Base-by-base conservation (phyloP, 176 grass and related monocot genomes). In the Eleusine indica region DNA sequence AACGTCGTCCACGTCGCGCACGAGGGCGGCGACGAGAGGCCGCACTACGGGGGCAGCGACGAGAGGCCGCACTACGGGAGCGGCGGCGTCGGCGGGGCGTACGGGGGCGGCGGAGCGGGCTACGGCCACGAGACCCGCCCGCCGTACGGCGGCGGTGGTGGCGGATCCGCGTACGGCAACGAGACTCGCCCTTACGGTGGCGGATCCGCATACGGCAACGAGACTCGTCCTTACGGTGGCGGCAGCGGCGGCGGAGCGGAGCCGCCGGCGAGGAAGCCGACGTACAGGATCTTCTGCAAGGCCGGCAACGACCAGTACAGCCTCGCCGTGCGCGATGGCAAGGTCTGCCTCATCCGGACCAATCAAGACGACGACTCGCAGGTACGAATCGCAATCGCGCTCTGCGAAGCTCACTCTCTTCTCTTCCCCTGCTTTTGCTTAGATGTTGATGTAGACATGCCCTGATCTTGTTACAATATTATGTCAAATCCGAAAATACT, bases 211-310 rank as follows among this genome's bases (percentile, higher is more conserved):
- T 89, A 71, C 65, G 87, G 56, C 66, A 6, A 67, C 56, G 83
- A 86, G 28, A 22, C 44, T 18, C 76, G 47, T 64, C 71, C 76
- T 4, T 78, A 91, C 89, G 83, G 32, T 35, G 32, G 82, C 72
- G 83, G 83, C 1, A 60, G 74, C 1, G 49, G 38, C 6, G 68
- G 74, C 3, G 49, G 38, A 10, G 75, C 63, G 1, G 61, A 29
- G 25, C 39, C 82, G 35, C 76, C 85, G 2, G 93, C 75, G 0
- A 86, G 77, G 37, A 83, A 82, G 88, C 73, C 66, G 79, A 86
- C 84, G 9, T 77, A 42, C 79, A 66, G 84, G 84, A 83, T 97
- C 81, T 83, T 87, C 56, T 91, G 89, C 90, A 91, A 85, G 83
- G 88, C 94, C 0, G 87, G 84, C 7, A 85, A 85, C 65, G 87